A percentile compares a stretch with the other conserved stretches of the same genome.
Conservation (phyloP, 2,329 filamentous ascomycete genomes). For the Akanthomyces lecanii region DNA sequence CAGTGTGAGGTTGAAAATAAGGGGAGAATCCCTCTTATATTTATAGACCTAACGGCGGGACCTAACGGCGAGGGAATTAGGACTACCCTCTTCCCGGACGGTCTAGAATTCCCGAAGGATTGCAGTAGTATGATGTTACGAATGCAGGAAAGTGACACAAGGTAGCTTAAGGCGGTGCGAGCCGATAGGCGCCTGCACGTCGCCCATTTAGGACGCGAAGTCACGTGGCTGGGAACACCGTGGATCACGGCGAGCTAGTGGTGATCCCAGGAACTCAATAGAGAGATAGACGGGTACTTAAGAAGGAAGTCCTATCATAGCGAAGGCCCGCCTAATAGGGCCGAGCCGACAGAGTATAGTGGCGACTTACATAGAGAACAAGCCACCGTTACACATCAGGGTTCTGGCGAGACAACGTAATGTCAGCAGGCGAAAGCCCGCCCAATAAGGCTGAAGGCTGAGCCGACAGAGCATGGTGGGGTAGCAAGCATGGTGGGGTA, state of each 20-base stretch:
- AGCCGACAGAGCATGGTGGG: not conserved
- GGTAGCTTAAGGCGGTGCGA: no score
- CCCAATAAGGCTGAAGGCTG: no score
- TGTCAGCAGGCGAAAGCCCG: no score
- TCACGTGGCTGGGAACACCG: not conserved
- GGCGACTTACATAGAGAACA: not conserved
- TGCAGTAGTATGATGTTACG: not conserved
- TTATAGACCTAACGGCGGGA: not conserved
- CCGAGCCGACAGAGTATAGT: not conserved
- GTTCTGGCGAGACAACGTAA: no score
- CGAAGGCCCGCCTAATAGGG: not conserved
- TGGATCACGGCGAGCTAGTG: not conserved
- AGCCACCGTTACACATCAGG: no score
- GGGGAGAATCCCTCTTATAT: conserved; percentile 6
- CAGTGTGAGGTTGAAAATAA: conserved; percentile 27
- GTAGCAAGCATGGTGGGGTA: not conserved
- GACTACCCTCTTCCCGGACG: not conserved
- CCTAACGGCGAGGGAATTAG: not conserved
- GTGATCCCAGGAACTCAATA: not conserved
- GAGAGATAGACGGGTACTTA: no score
- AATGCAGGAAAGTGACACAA: no score
- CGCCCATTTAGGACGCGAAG: not conserved
- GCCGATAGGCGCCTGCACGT: not conserved
- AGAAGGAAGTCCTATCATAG: no score
- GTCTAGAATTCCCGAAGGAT: not conserved